phyloP scores from a whole-genome alignment of 768 basidiomycete genomes.

The Mycena chlorophos region DNA sequence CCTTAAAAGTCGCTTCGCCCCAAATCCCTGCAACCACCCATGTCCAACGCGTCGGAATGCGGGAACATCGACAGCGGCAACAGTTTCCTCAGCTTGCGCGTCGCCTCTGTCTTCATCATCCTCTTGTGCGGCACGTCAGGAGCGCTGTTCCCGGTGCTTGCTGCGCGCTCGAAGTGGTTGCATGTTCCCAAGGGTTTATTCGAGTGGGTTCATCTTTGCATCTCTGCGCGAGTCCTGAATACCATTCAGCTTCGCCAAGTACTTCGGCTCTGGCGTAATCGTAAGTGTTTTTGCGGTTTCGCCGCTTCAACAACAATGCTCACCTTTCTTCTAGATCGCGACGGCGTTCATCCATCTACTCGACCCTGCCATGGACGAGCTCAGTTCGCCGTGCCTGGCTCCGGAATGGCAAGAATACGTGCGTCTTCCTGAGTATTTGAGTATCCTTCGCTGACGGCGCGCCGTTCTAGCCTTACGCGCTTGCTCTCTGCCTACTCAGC shows the following conservation, averaged over 20 bases:
- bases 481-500: constrained; percentile 78
- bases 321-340: constrained; percentile 57
- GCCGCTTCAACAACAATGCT: constrained; percentile 6
- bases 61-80: not conserved
- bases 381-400: constrained; percentile 69
- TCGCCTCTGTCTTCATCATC: constrained; percentile 76
- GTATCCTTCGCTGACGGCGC: not conserved
- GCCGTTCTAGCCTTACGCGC: constrained; percentile 65
- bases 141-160: constrained; percentile 71
- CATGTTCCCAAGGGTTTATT: constrained; percentile 62
- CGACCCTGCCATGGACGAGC: constrained; percentile 67
- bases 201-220: constrained; percentile 51
- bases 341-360: constrained; percentile 88
- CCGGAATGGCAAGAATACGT: constrained; percentile 76
- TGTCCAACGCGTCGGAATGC: not conserved
- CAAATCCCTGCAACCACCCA: no score
- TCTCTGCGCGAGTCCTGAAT: not conserved
- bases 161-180: constrained; percentile 51
- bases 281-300: constrained; percentile 23
- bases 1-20: no score
- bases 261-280: constrained; percentile 65
- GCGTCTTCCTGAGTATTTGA: constrained; percentile 31
- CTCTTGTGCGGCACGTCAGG: constrained; percentile 58
- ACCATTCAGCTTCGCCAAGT: constrained; percentile 72
- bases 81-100: constrained; percentile 45